Evolutionary conservation across 176 grass and related monocot genomes (phyloP), one percentile per base, ranked within the genome.

Genomic region (Hsuehochloa calcarea): DNA sequence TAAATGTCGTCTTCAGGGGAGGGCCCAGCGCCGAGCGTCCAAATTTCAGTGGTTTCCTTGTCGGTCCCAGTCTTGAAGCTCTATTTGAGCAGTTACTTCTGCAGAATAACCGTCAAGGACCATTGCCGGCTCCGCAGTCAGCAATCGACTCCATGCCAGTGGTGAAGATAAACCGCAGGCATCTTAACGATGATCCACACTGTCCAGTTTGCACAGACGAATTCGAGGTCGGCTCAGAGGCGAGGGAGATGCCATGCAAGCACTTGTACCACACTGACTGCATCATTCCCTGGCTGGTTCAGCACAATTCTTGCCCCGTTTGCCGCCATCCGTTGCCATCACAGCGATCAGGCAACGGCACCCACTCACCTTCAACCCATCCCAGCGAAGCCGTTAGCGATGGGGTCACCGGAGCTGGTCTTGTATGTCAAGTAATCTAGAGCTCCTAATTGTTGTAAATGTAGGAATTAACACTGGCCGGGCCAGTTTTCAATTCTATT

Each of bases 291-390:
- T 99, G 93, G 96, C 45, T 99, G 73, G 74, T 92, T 68, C 91
- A 89, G 78, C 96, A 96, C 75, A 99, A 99, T 70, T 99, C 96
- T 44, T 99, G 96, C 67, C 96, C 96, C 0, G 90, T 99, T 66
- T 99, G 96, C 84, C 89, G 93, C 68, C 87, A 91, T 80, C 86
- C 92, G 11, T 77, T 99, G 86, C 88, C 91, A 20, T 45, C 78
- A n/a, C 85, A 85, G 13, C 46, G 12, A 41, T 41, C 82, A 37
- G 78, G 73, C 22, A 87, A 15, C n/a, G n/a, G n/a, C n/a, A n/a
- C n/a, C 41, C 17, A 38, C 8, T 25, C 74, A n/a, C 70, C 66
- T 75, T 80, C 68, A 39, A 17, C 23, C 31, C 71, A 46, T 8
- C 22, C 16, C 17, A 40, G 1, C 4, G 68, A 68, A 71, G 22